Percentiles rank a stretch among this genome's conserved stretches.
These are phyloP conservation scores for Pseudocercospora pini-densiflorae DNA, from an alignment of 2,329 filamentous ascomycete genomes.

Conservation along the genomic window DNA sequence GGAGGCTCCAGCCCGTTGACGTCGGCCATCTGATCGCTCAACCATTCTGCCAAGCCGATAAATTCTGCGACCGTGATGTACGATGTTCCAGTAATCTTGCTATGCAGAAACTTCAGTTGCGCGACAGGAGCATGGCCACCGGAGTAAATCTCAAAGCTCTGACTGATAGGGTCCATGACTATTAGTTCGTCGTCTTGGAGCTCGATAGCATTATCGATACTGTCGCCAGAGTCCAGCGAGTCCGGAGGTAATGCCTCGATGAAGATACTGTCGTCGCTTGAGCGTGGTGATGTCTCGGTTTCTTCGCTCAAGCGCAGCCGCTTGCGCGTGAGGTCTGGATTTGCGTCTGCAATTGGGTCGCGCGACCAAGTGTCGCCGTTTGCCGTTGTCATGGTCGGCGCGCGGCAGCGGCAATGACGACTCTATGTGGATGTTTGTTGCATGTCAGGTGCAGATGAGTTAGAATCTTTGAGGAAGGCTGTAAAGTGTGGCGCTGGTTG, in stretches of 20 bases:
- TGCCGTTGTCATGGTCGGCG: slow-evolving; percentile 29
- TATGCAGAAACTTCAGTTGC: background rate
- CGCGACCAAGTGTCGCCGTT: slow-evolving; percentile 36
- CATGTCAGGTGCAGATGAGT: slow-evolving; percentile 4
- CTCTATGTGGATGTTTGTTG: background rate
- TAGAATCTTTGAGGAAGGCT: background rate
- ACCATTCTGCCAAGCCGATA: slow-evolving; percentile 21
- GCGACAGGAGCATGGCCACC: background rate
- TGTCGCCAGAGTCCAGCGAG: slow-evolving; percentile 47
- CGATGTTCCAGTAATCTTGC: background rate
- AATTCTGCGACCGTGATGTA: background rate
- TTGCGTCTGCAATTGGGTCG: slow-evolving; percentile 50
- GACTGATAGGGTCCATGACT: slow-evolving; percentile 17
- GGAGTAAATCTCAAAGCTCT: slow-evolving; percentile 21
- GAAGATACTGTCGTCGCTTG: slow-evolving; percentile 28
- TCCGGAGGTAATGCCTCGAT: slow-evolving; percentile 42
- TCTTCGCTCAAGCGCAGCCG: slow-evolving; percentile 50
- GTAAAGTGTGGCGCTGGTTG: background rate
- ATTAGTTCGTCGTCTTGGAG: slow-evolving; percentile 40
- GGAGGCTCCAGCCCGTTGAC: slow-evolving; percentile 30
- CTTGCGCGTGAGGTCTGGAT: slow-evolving; percentile 52
- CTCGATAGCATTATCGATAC: slow-evolving; percentile 44
- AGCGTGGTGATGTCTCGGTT: slow-evolving; percentile 32
- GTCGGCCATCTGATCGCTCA: slow-evolving; percentile 24
- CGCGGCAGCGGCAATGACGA: slow-evolving; percentile 1